These are phyloP conservation scores for Striga hermonthica DNA, from an alignment of 305 asterid genomes.

Conservation along the genomic window DNA sequence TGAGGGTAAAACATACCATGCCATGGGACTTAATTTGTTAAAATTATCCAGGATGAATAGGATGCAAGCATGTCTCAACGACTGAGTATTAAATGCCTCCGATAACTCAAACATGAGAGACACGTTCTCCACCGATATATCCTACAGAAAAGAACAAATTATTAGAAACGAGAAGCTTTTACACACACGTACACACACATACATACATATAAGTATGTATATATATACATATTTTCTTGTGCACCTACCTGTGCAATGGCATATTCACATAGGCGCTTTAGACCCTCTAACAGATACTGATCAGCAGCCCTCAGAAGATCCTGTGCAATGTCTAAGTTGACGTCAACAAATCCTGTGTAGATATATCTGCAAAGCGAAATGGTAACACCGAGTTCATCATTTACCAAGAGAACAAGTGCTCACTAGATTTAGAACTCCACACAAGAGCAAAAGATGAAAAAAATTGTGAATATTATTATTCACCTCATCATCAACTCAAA, in stretches of 20 bases:
- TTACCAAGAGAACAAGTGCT: conserved; percentile 4
- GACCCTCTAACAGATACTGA: conserved; percentile 96
- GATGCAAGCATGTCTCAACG: conserved; percentile 81
- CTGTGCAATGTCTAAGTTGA: conserved; percentile 79
- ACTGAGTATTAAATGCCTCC: conserved; percentile 78
- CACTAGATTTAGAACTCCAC: conserved; percentile 4
- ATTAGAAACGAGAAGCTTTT: conserved; percentile 26
- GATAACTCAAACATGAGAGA: conserved; percentile 89
- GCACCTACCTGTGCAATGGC: conserved; percentile 81
- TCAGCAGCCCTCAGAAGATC: conserved; percentile 96
- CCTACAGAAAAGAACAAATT: conserved; percentile 46
- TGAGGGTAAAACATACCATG: conserved; percentile 51
- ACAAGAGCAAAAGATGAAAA: neutral
- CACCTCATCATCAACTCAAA: conserved; percentile 99
- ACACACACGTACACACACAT: too few species aligned
- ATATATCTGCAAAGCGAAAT: conserved; percentile 55
- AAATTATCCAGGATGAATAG: conserved; percentile 75
- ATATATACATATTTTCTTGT: neutral
- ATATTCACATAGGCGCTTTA: conserved; percentile 87
- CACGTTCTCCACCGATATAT: conserved; percentile 76
- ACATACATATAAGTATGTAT: too few species aligned
- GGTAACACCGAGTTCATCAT: conserved; percentile 11
- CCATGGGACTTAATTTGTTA: conserved; percentile 58
- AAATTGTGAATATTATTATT: conserved; percentile 4
- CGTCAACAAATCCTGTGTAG: conserved; percentile 91